Conservation (phyloP, 805 yeast species). For the Lipomyces anomalus region DNA sequence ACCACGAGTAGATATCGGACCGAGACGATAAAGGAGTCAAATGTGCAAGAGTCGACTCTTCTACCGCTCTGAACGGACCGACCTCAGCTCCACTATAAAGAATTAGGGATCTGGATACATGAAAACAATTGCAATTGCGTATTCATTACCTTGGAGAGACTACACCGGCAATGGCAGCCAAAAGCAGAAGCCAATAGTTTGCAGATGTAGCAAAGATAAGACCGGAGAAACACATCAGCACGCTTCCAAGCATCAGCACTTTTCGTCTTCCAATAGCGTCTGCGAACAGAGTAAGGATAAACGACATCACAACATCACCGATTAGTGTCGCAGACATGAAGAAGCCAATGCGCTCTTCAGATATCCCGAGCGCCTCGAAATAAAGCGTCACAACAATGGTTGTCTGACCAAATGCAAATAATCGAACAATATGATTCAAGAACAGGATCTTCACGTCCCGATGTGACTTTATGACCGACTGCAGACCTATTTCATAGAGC, state of each 20-base stretch:
- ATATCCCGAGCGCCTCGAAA: conserved; percentile 39
- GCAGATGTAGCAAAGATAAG: conserved; percentile 35
- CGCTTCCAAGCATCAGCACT: conserved; percentile 38
- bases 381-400: conserved; percentile 38
- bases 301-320: conserved; percentile 49
- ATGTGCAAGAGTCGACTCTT: conserved; percentile 48
- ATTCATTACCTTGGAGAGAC: conserved; percentile 40
- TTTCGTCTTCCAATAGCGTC: conserved; percentile 45
- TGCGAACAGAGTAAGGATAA: conserved; percentile 40
- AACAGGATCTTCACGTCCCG: conserved; percentile 32
- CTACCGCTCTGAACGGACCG: conserved; percentile 54
- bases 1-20: conserved; percentile 53
- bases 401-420: conserved; percentile 34
- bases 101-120: background rate
- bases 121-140: background rate
- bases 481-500: conserved; percentile 26
- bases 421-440: conserved; percentile 30
- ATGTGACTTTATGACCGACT: conserved; percentile 28
- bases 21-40: conserved; percentile 39
- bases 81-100: conserved; percentile 45
- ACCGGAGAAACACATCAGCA: conserved; percentile 42
- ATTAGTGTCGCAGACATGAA: conserved; percentile 44
- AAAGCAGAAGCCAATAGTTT: conserved; percentile 35
- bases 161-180: conserved; percentile 43
- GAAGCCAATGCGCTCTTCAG: conserved; percentile 43